A percentile compares a stretch with the other conserved stretches of the same genome.
Evolutionary conservation across 306 rosid genomes (phyloP).

Genomic region (Casuarina equisetifolia): DNA sequence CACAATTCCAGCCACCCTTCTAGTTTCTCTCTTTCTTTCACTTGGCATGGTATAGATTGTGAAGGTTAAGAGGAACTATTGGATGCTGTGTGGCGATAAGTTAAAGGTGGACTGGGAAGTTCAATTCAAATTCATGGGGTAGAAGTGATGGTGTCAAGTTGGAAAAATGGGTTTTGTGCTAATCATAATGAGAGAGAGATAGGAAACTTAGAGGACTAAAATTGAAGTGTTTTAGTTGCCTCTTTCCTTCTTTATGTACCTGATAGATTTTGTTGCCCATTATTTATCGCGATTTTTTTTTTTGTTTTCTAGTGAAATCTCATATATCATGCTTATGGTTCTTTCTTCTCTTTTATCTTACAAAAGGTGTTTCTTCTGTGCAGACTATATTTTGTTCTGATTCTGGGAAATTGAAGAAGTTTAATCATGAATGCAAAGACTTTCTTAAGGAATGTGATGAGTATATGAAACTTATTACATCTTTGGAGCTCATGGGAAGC

Average conservation of each 20-base stretch:
- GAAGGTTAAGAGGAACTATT: not conserved
- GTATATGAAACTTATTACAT: slow-evolving; percentile 48
- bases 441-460: slow-evolving; percentile 62
- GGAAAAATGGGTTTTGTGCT: too few species aligned
- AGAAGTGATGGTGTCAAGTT: too few species aligned
- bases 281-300: not conserved
- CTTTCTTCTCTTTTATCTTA: not conserved
- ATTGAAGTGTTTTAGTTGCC: not conserved
- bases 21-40: too few species aligned
- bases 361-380: slow-evolving; percentile 16
- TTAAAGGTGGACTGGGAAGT: not conserved
- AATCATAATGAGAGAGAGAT: too few species aligned
- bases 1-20: too few species aligned
- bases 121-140: too few species aligned
- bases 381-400: slow-evolving; percentile 78
- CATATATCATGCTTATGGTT: not conserved
- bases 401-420: slow-evolving; percentile 58
- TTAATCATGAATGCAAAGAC: slow-evolving; percentile 63
- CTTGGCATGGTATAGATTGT: not conserved
- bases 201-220: not conserved
- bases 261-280: not conserved
- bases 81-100: not conserved
- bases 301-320: not conserved
- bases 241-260: not conserved
- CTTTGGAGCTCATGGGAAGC: slow-evolving; percentile 43